These are phyloP conservation scores for Rhododendron molle DNA, from an alignment of 148 eudicot genomes.

Conservation along the genomic window DNA sequence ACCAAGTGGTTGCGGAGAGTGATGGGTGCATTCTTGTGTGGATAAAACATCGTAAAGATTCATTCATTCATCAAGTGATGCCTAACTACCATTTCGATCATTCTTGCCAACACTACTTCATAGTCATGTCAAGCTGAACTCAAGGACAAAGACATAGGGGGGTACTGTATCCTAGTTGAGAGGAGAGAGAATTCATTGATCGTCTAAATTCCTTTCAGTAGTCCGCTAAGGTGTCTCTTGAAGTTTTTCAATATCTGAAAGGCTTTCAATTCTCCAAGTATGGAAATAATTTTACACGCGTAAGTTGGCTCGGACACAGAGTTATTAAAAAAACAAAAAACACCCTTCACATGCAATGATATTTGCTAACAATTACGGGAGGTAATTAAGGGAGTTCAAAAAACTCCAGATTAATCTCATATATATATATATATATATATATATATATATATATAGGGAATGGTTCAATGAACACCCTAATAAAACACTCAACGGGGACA, in stretches of 20 bases:
- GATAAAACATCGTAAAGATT: not conserved
- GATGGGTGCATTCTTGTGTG: not conserved
- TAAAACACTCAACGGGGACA: too few relatives aligned
- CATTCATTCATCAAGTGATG: not conserved
- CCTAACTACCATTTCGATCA: not conserved
- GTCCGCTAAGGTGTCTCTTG: not conserved
- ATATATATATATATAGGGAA: too few relatives aligned
- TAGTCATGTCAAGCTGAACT: not conserved
- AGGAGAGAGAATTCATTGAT: not conserved
- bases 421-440: too few relatives aligned
- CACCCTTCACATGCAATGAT: too few relatives aligned
- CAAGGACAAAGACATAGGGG: not conserved
- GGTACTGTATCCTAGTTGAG: not conserved
- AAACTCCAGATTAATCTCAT: too few relatives aligned
- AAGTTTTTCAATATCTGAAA: not conserved
- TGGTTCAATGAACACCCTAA: too few relatives aligned
- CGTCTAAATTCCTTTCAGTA: not conserved
- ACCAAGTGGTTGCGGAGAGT: not conserved
- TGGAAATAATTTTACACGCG: not conserved
- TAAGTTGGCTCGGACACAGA: not conserved
- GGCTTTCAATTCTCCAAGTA: not conserved
- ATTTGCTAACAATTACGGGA: too few relatives aligned
- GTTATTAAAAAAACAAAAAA: too few relatives aligned
- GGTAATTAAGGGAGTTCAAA: too few relatives aligned
- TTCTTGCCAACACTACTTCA: not conserved